Conservation (phyloP, 169 alveolate genomes). For the Eimeria tenella region DNA sequence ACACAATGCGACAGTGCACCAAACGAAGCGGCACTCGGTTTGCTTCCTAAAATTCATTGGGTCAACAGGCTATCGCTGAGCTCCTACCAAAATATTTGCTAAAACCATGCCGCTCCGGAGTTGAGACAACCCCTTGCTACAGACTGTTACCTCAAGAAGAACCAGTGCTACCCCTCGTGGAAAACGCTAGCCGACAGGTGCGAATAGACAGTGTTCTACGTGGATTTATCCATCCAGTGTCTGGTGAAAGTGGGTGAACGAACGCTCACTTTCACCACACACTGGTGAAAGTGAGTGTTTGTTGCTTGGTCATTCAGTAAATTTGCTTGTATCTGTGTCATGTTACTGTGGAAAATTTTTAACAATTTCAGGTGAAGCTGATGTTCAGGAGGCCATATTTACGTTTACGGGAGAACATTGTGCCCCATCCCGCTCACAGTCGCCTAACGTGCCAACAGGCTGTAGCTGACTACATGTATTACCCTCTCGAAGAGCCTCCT, state of each 20-base stretch:
- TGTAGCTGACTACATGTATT: neutral
- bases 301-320: neutral
- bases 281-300: neutral
- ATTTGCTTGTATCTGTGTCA: neutral
- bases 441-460: neutral
- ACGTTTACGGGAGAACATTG: neutral
- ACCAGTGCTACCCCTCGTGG: neutral
- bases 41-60: neutral
- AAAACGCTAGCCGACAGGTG: neutral
- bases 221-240: no score
- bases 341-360: neutral
- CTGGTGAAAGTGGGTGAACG: no score
- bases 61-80: neutral
- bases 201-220: neutral
- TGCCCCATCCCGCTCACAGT: neutral
- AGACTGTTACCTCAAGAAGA: neutral
- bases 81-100: neutral
- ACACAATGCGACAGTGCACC: no score
- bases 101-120: neutral
- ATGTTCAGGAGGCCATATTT: neutral
- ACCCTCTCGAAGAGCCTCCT: conserved; percentile 12
- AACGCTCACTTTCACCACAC: no score
- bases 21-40: no score
- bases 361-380: neutral
- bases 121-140: neutral